A percentile compares a stretch with the other conserved stretches of the same genome.
These are phyloP conservation scores for Mesostigma viride DNA, from an alignment of 139 green algal genomes.

Conservation along the genomic window DNA sequence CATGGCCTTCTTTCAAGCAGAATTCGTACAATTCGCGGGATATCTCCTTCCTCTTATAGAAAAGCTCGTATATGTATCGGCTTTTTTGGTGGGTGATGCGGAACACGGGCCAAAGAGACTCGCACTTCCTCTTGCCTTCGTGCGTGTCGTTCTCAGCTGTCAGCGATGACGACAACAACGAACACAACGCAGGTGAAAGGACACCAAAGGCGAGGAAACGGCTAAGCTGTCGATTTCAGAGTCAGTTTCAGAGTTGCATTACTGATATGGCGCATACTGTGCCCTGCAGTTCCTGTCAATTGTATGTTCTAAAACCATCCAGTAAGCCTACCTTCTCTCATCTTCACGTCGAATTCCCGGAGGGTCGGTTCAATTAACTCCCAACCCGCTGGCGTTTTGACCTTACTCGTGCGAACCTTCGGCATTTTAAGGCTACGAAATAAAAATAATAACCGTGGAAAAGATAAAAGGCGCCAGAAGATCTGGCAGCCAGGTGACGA, in stretches of 20 bases:
- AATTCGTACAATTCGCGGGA: constrained; percentile 35
- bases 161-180: not conserved
- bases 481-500: too few relatives aligned
- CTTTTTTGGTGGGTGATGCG: constrained; percentile 34
- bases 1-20: constrained; percentile 26
- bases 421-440: constrained; percentile 18
- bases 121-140: constrained; percentile 36
- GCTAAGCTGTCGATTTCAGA: not conserved
- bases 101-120: constrained; percentile 36
- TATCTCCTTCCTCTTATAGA: constrained; percentile 30
- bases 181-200: not conserved
- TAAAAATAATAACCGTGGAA: too few relatives aligned
- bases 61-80: constrained; percentile 33
- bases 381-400: constrained; percentile 34
- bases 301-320: not conserved
- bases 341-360: constrained; percentile 31
- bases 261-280: not conserved
- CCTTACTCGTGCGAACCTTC: constrained; percentile 22
- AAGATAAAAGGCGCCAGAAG: too few relatives aligned
- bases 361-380: constrained; percentile 34
- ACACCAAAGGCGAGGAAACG: not conserved
- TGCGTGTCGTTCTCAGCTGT: constrained; percentile 33
- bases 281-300: not conserved
- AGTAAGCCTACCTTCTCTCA: constrained; percentile 29
- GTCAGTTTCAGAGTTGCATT: not conserved